Evolutionary conservation across 208 protist species (phyloP), one percentile per base, ranked within the genome.

Genomic region (Acanthamoeba royreba): DNA sequence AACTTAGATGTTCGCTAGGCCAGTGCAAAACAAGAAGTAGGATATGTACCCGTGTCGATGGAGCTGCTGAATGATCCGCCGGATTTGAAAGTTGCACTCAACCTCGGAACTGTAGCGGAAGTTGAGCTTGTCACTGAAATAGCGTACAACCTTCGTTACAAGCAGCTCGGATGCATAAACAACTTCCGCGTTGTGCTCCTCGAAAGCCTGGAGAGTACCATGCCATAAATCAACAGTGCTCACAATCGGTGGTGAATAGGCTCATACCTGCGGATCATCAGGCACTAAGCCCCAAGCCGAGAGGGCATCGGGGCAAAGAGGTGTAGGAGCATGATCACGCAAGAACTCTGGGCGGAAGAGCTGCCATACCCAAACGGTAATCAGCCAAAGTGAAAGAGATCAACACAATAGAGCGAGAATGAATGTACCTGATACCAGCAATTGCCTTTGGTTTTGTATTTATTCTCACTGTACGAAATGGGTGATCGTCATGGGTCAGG

Each of bases 381-480:
- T n/a, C n/a, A n/a, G n/a, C n/a, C n/a, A n/a, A n/a, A n/a, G n/a
- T n/a, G n/a, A n/a, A n/a, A n/a, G n/a, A n/a, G n/a, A n/a, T n/a
- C n/a, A n/a, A n/a, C n/a, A n/a, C 13, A 55, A 55, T 19, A 55
- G 49, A 55, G 9, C 49, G 19, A 55, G 49, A 55, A 55, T 55
- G 13, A 55, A 19, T 55, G n/a, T n/a, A n/a, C n/a, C n/a, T 83
- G 72, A 52, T 83, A 83, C 72, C 72, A 83, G 72, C 72, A 83
- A 15, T 52, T 83, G 35, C 72, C 69, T 93, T 96, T 58, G 83
- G 63, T 33, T 77, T 95, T 86, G 25, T 28, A 93, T 43, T 33
- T 74, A 40, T 66, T 90, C 40, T 74, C 55, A 49, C 61, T 87
- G n/a, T 28, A 69, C 7, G 33, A 15, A 69, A n/a, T n/a, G n/a